Base-by-base conservation (phyloP, 192 early-diverging fungal species). In the Coemansia sp. region DNA sequence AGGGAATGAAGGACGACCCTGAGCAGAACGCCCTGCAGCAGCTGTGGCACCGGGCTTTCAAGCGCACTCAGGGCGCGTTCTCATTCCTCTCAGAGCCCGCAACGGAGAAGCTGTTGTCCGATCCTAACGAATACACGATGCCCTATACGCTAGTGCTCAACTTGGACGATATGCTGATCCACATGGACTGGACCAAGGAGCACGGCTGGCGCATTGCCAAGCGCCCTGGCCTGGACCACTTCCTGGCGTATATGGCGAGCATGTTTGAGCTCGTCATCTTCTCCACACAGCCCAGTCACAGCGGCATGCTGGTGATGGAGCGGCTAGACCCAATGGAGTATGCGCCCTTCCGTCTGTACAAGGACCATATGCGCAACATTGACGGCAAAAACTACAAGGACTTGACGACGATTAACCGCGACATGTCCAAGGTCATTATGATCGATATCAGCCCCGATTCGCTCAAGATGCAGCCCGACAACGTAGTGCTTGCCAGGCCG, bases 211-310 rank as follows among this genome's bases (percentile, higher is more conserved):
- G 97, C 62, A 90, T 92, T 57, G 98, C 97, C 38, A 96, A 94
- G 73, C 89, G 98, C 51, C 97, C 98, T 15, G 97, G 95, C 46
- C 88, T 96, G 41, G 97, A 99, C 62, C 93, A 97, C 73, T 97
- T 99, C 75, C 72, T 99, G 27, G 88, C 91, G 62, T 94, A 95
- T 77, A 80, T 98, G 67, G 88, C 89, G 66, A 90, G 91, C 72
- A 91, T 94, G 80, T 99, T 89, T 79, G 98, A 99, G 85, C 88
- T 98, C 60, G 95, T 99, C 25, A 88, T 99, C 21, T 98, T 96
- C 72, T 96, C 98, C 31, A 94, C 89, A 42, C 91, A 95, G 70
- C 91, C 89, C 11, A 83, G 89, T 68, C 88, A 93, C 75, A 69
- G 91, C 73, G 98, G 93, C 37, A 80, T 88, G 64, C 91, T 93